Evolutionary conservation across 2,329 filamentous ascomycete species (phyloP), one percentile per base, ranked within the genome.

Genomic region (Colletotrichum echinochloae): DNA sequence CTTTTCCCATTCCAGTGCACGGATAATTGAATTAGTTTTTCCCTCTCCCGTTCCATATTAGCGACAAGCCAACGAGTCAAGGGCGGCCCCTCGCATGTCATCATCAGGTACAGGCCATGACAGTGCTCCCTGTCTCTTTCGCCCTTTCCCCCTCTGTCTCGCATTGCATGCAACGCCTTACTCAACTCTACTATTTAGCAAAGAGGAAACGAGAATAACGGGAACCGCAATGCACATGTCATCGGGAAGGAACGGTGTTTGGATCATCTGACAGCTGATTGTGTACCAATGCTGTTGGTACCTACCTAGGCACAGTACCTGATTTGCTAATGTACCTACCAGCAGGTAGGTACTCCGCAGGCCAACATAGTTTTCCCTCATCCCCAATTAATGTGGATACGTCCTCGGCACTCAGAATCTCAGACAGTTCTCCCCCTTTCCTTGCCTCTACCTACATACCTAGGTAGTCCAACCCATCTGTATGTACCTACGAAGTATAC

Each of bases 51-150:
- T 18, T 26, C 35, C 60, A 23, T 23, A 60, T 46, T 20, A 37
- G 39, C 44, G n/a, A 23, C 28, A 18, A 37, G 48, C 23, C 54
- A 52, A 30, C 14, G 18, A 37, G 48, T 28, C 61, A 59, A 60
- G 61, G 61, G 54, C 46, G 52, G 11, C 66, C 54, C 66, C 54
- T 64, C 30, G 60, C 54, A 57, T 49, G 33, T 26, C 51, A 52
- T 26, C 51, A 52, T 39, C 33, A 57, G 49, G 51, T 37, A 44
- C 60, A 7, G 44, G n/a, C 44, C 35, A 51, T 28, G 35, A 30
- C 33, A 35, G 33, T 55, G 5, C 26, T 35, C 59, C 33, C 59
- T 56, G 52, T 26, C 5, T 37, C 6, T n/a, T 23, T 33, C n/a
- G n/a, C n/a, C 14, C 49, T 20, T 14, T 30, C 18, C 7, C 8